A percentile compares a stretch with the other conserved stretches of the same genome.
Evolutionary conservation across 2,329 filamentous ascomycete genomes (phyloP).

Genomic region (Raffaelea ambrosiae): DNA sequence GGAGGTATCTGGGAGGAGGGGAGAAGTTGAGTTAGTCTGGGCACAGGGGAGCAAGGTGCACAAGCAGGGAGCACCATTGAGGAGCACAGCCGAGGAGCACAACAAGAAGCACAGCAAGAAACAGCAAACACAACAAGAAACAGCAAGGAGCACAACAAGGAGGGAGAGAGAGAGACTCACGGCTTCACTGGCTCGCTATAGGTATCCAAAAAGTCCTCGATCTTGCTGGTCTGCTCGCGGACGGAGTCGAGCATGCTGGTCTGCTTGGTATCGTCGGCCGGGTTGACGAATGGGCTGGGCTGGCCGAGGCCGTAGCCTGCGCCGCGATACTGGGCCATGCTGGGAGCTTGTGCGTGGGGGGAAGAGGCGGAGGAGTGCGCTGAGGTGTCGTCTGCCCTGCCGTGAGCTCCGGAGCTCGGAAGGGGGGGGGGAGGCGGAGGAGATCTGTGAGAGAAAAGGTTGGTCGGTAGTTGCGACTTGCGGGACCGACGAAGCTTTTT

Average conservation of each 20-base stretch:
- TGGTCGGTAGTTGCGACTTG: no score
- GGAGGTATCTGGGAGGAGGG: conserved; percentile 69
- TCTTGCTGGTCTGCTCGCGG: conserved; percentile 93
- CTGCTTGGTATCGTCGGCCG: conserved; percentile 46
- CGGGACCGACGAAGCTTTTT: no score
- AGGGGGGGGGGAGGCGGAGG: background rate
- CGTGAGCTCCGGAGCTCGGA: background rate
- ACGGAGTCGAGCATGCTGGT: conserved; percentile 77
- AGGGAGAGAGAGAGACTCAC: conserved; percentile 54
- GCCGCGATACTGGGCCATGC: conserved; percentile 44
- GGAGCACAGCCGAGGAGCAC: background rate
- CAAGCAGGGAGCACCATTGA: no score
- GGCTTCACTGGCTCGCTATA: conserved; percentile 88
- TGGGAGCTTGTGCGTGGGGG: conserved; percentile 1
- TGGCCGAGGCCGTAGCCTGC: conserved; percentile 78
- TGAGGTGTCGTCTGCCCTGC: background rate
- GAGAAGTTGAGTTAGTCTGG: no score
- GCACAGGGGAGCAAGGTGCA: no score
- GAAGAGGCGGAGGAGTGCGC: background rate
- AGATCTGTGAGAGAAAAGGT: background rate
- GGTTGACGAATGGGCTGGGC: conserved; percentile 61
- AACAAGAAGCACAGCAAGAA: no score
- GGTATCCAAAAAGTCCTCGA: conserved; percentile 86
- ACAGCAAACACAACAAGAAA: no score
- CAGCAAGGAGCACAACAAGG: conserved; percentile 7